Conservation (phyloP, 495 filamentous ascomycete genomes). For the Xylaria cubensis region DNA sequence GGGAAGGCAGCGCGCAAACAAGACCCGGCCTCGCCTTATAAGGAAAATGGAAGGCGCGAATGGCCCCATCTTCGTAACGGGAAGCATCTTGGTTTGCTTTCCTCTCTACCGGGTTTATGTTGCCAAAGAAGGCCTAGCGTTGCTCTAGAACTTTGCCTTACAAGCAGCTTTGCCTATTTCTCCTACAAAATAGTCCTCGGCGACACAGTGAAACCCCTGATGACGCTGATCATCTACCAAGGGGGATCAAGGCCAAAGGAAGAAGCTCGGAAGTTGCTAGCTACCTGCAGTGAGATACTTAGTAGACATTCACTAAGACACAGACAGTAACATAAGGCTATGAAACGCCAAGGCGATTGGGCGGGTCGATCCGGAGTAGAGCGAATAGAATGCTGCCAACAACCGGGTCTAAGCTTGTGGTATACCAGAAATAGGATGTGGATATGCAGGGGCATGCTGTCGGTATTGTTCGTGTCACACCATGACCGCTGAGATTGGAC, state of each 20-base stretch:
- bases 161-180: constrained; percentile 2
- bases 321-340: not conserved
- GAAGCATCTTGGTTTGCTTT: constrained; percentile 9
- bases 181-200: not conserved
- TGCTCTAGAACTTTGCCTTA: not conserved
- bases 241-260: constrained; percentile 5
- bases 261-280: constrained; percentile 11
- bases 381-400: constrained; percentile 22
- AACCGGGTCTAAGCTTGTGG: not conserved
- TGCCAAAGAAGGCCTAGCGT: constrained; percentile 1
- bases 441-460: constrained; percentile 8
- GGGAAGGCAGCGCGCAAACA: not conserved
- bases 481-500: not conserved
- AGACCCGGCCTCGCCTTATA: not conserved
- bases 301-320: not conserved
- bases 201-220: constrained; percentile 19
- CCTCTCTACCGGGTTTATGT: not conserved
- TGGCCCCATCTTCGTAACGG: constrained; percentile 1
- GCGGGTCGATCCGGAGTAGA: constrained; percentile 18
- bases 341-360: constrained; percentile 14
- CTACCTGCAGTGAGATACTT: constrained; percentile 3
- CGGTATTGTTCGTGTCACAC: constrained; percentile 17
- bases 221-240: not conserved
- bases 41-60: constrained; percentile 1
- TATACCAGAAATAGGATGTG: constrained; percentile 22